A percentile compares a stretch with the other conserved stretches of the same genome.
These are phyloP conservation scores for Euryodendron excelsum DNA, from an alignment of 148 eudicot genomes.

Conservation along the genomic window DNA sequence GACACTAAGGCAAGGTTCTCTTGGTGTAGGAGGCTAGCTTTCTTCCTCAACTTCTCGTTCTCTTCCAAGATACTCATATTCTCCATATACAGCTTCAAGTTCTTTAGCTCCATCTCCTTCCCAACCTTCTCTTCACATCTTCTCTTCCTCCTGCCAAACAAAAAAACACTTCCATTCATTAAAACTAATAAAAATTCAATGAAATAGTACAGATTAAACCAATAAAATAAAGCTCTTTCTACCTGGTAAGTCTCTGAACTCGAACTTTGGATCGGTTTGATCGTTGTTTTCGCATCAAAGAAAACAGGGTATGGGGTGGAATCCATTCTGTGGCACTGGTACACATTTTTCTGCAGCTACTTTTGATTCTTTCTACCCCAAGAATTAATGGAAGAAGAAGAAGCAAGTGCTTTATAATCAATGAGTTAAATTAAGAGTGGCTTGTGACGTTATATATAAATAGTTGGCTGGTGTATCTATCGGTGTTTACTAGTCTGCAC, in stretches of 20 bases:
- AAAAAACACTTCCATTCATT: neutral
- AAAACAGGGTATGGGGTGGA: conserved; percentile 19
- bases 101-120: conserved; percentile 58
- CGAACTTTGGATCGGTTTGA: conserved; percentile 36
- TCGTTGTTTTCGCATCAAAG: conserved; percentile 9
- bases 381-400: neutral
- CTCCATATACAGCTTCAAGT: conserved; percentile 78
- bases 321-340: conserved; percentile 29
- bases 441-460: conserved; percentile 28
- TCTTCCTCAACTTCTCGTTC: conserved; percentile 67
- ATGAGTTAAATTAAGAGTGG: conserved; percentile 9
- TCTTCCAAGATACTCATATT: conserved; percentile 69
- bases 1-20: conserved; percentile 65
- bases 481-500: conserved; percentile 14
- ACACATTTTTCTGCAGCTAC: conserved; percentile 34
- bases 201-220: no score
- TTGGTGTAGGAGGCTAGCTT: conserved; percentile 56
- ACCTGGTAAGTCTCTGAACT: conserved; percentile 41
- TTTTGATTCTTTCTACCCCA: no score
- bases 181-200: neutral
- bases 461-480: conserved; percentile 23
- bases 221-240: neutral
- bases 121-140: conserved; percentile 18
- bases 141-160: conserved; percentile 24
- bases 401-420: neutral